These are phyloP conservation scores for Tolypocladium pustulatum DNA, from an alignment of 2,329 filamentous ascomycete genomes.

Conservation along the genomic window DNA sequence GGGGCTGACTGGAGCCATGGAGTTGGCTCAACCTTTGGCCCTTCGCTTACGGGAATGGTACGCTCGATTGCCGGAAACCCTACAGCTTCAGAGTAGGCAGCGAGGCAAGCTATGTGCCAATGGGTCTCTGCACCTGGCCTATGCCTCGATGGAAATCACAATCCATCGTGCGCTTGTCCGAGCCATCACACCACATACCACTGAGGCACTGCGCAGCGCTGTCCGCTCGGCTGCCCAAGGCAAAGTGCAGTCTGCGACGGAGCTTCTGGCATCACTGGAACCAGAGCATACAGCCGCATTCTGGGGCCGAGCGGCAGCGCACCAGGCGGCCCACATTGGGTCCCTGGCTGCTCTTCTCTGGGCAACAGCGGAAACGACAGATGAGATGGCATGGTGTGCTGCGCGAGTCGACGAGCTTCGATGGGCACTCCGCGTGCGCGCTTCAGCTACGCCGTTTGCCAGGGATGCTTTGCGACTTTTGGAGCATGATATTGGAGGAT, in stretches of 20 bases:
- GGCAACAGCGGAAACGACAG: slow-evolving; percentile 24
- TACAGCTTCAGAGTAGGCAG: slow-evolving; percentile 32
- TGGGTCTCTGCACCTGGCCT: slow-evolving; percentile 37
- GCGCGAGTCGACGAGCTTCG: slow-evolving; percentile 28
- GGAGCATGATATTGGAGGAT: slow-evolving; percentile 21
- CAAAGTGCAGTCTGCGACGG: slow-evolving; percentile 27
- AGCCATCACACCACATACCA: slow-evolving; percentile 23
- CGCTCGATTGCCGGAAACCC: slow-evolving; percentile 29
- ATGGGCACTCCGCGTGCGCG: slow-evolving; percentile 30
- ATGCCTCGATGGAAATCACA: slow-evolving; percentile 39
- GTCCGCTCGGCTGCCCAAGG: slow-evolving; percentile 26
- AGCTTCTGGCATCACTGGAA: slow-evolving; percentile 28
- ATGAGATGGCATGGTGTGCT: slow-evolving; percentile 28
- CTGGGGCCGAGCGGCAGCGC: slow-evolving; percentile 33
- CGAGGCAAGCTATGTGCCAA: slow-evolving; percentile 29
- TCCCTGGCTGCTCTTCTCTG: slow-evolving; percentile 30
- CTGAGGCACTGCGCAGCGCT: slow-evolving; percentile 16
- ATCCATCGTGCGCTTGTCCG: slow-evolving; percentile 39
- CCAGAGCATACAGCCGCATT: slow-evolving; percentile 34
- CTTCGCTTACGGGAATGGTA: slow-evolving; percentile 31
- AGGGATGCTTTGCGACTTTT: slow-evolving; percentile 27
- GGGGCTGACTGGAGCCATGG: slow-evolving; percentile 20
- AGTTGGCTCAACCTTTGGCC: slow-evolving; percentile 21
- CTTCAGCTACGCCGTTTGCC: slow-evolving; percentile 26
- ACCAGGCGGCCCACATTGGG: slow-evolving; percentile 31